Evolutionary conservation across 257 asterid genomes (phyloP), one percentile per base, ranked within the genome.

Genomic region (Craterostigma plantagineum): DNA sequence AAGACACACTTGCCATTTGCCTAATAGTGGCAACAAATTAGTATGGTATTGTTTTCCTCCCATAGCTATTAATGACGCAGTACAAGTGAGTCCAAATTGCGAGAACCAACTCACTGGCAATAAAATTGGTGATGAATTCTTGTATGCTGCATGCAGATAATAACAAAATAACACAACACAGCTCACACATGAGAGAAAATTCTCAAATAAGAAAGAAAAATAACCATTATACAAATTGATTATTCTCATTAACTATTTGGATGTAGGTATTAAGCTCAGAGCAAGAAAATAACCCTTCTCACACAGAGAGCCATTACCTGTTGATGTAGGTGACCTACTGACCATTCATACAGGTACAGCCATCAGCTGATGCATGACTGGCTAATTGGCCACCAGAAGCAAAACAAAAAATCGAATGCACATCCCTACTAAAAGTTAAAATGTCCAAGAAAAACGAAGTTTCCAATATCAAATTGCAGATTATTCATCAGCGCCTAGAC

Each of bases 251-350:
- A 10, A 2, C 40, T 9, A 36, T 8, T 8, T 41, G 15, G 18
- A 41, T 41, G 45, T 41, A 41, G 45, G 13, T 41, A 41, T 1
- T 9, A 1, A 15, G 17, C 15, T 41, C 45, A 41, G 4, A 10
- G 10, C 30, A 41, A 16, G 16, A 41, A 41, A 11, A 8, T 41
- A 41, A 41, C 13, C 16, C 13, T 8, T 7, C 16, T 14, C 45
- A 41, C 10, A 11, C 9, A 16, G 45, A 41, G 45, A 16, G 17
- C 13, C 10, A 11, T 41, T 11, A 41, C 45, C 17, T 16, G 8
- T 11, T 12, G 45, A n/a, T 41, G 16, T 41, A 41, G 45, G 45
- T 41, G 45, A 15, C 15, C 45, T 41, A 41, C 45, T 41, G 45
- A 41, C 45, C 45, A 41, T 41, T 41, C 45, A 41, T 12, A n/a